These are phyloP conservation scores for Sideroxylon spinosum DNA, from an alignment of 179 eudicot genomes.

Conservation along the genomic window DNA sequence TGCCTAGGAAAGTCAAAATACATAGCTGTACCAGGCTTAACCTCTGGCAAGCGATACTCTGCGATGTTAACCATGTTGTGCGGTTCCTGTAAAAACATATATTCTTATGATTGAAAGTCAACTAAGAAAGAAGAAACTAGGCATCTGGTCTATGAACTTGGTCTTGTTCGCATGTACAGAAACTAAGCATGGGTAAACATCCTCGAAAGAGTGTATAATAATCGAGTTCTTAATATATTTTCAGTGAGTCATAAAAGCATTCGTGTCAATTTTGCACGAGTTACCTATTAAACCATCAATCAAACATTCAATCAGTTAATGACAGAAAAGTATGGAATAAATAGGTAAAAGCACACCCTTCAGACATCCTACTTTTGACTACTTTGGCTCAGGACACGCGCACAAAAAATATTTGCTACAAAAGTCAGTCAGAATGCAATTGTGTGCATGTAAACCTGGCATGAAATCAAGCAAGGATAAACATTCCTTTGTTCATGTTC, in stretches of 20 bases:
- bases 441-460: not conserved
- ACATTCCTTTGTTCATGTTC: too few relatives aligned
- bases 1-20: slow-evolving; percentile 87
- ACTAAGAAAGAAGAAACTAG: not conserved
- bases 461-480: not conserved
- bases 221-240: not conserved
- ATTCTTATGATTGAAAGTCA: not conserved
- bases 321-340: not conserved
- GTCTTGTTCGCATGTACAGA: not conserved
- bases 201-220: slow-evolving; percentile 1
- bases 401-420: not conserved
- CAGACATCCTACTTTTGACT: not conserved
- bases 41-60: slow-evolving; percentile 89
- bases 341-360: not conserved
- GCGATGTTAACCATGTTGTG: slow-evolving; percentile 67
- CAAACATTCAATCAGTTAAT: not conserved
- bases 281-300: not conserved
- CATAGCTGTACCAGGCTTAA: slow-evolving; percentile 70
- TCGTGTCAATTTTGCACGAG: not conserved
- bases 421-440: not conserved
- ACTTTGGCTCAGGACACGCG: not conserved
- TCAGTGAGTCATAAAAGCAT: not conserved
- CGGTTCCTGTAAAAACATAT: slow-evolving; percentile 49
- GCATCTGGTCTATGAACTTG: not conserved
- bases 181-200: slow-evolving; percentile 7